phyloP scores from a whole-genome alignment of 805 yeast genomes.

The Candida lessepsii region DNA sequence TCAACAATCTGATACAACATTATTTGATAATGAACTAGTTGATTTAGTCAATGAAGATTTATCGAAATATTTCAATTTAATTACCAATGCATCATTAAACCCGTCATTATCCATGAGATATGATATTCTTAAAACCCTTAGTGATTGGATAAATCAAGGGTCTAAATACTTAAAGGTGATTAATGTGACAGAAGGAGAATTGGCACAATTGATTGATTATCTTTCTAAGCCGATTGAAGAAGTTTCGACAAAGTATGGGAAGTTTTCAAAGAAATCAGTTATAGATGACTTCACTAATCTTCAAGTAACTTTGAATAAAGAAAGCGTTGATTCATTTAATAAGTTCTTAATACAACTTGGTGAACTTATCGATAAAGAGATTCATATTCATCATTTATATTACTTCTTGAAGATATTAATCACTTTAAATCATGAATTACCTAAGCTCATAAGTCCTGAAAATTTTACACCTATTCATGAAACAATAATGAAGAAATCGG shows the following conservation, averaged over 20 bases:
- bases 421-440: conserved; percentile 5
- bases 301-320: conserved; percentile 5
- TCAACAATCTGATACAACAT: conserved; percentile 2
- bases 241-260: conserved; percentile 10
- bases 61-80: conserved; percentile 24
- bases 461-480: not conserved
- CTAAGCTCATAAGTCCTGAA: not conserved
- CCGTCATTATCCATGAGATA: conserved; percentile 10
- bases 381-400: not conserved
- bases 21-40: conserved; percentile 22
- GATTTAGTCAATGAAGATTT: conserved; percentile 28
- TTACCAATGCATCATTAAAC: conserved; percentile 13
- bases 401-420: conserved; percentile 3
- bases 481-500: not conserved
- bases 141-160: conserved; percentile 1
- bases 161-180: not conserved
- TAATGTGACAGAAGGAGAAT: not conserved
- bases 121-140: conserved; percentile 6
- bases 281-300: conserved; percentile 16
- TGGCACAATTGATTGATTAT: conserved; percentile 7
- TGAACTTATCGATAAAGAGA: not conserved
- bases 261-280: conserved; percentile 18
- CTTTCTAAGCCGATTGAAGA: conserved; percentile 7
- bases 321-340: not conserved
- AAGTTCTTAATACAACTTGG: not conserved